Evolutionary conservation across 106 monocot species (phyloP).

Genomic region (Platanthera guangdongensis): DNA sequence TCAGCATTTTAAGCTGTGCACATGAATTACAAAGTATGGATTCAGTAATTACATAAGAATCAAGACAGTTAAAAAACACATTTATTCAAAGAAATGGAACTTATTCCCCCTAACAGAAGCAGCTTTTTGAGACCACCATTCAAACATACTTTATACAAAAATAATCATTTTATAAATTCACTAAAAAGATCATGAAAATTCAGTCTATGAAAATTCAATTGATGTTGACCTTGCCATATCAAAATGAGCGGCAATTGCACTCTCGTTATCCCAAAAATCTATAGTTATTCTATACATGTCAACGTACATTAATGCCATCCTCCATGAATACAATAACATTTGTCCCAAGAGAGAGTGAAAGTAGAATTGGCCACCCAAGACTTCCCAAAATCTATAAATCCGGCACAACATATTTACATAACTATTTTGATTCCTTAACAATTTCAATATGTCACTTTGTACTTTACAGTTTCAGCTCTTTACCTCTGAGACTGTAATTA

Average conservation of each 20-base stretch:
- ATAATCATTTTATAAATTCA: background rate
- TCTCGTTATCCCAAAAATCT: slow-evolving; percentile 94
- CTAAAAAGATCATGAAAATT: background rate
- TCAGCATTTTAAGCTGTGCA: too few relatives aligned
- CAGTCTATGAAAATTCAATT: background rate
- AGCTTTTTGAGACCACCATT: background rate
- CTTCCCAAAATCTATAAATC: slow-evolving; percentile 50
- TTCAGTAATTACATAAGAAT: too few relatives aligned
- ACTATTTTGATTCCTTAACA: background rate
- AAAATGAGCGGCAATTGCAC: slow-evolving; percentile 68
- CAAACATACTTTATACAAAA: background rate
- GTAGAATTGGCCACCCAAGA: slow-evolving; percentile 53
- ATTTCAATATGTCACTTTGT: background rate
- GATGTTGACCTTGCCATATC: slow-evolving; percentile 59
- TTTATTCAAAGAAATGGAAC: too few relatives aligned
- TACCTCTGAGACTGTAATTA: slow-evolving; percentile 79
- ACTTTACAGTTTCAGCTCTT: background rate
- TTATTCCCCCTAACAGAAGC: background rate
- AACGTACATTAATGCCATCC: slow-evolving; percentile 35
- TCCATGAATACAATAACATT: slow-evolving; percentile 52
- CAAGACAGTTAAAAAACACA: too few relatives aligned
- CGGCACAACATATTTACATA: background rate
- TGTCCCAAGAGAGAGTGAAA: slow-evolving; percentile 81
- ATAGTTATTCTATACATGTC: slow-evolving; percentile 91
- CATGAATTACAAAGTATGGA: too few relatives aligned